These are phyloP conservation scores for Aspergillus hortae DNA, from an alignment of 2,329 filamentous ascomycete genomes.

Conservation along the genomic window DNA sequence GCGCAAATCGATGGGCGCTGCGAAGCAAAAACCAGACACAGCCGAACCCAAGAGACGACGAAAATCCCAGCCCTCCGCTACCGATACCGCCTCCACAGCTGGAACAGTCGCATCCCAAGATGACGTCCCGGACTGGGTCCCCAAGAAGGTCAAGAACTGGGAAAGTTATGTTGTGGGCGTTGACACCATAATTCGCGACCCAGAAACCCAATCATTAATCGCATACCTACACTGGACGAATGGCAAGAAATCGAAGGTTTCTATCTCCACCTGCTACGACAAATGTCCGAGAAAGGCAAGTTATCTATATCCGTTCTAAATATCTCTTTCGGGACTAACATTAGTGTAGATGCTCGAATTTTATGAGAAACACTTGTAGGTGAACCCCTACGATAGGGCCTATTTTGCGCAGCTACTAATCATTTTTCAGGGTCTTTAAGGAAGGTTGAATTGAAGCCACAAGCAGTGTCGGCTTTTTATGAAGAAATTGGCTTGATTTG, in stretches of 20 bases:
- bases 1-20: slow-evolving; percentile 31
- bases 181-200: slow-evolving; percentile 43
- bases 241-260: slow-evolving; percentile 41
- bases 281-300: slow-evolving; percentile 42
- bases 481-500: neutral
- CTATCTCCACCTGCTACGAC: slow-evolving; percentile 39
- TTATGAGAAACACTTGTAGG: slow-evolving; percentile 48
- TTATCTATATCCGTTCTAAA: neutral
- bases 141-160: slow-evolving; percentile 38
- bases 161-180: slow-evolving; percentile 39
- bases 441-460: slow-evolving; percentile 18
- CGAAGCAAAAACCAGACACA: slow-evolving; percentile 23
- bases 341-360: slow-evolving; percentile 44
- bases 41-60: slow-evolving; percentile 26
- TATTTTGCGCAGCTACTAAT: slow-evolving; percentile 10
- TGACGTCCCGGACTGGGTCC: slow-evolving; percentile 33
- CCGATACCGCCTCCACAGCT: slow-evolving; percentile 11
- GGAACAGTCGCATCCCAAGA: neutral
- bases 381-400: neutral
- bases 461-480: neutral
- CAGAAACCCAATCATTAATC: slow-evolving; percentile 28
- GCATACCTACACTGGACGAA: slow-evolving; percentile 45
- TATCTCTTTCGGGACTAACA: slow-evolving; percentile 11
- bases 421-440: slow-evolving; percentile 32
- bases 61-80: slow-evolving; percentile 18